Evolutionary conservation across 106 monocot genomes (phyloP).

Genomic region (Iris macrosiphon): DNA sequence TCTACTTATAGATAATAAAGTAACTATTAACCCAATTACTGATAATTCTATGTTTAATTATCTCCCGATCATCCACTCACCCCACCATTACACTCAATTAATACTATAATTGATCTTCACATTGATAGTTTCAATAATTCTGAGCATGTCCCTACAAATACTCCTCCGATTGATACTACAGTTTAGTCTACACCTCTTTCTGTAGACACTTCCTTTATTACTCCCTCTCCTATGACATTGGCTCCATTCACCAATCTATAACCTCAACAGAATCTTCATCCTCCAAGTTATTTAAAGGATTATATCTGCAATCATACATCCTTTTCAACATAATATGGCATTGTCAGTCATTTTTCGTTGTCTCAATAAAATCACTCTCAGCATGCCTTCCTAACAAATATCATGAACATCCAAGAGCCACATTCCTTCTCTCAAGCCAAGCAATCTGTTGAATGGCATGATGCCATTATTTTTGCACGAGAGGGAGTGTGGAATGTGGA

Average conservation of each 20-base stretch:
- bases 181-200: not conserved
- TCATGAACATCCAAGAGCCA: not conserved
- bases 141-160: not conserved
- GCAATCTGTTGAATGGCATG: not conserved
- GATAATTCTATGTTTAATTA: not conserved
- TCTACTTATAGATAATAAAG: not conserved
- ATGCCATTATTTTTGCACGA: too few relatives aligned
- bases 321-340: not conserved
- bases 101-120: not conserved
- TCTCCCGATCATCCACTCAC: too few relatives aligned
- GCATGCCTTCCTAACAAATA: not conserved
- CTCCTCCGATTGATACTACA: not conserved
- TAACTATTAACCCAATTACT: not conserved
- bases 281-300: not conserved
- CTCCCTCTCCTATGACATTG: not conserved
- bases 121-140: not conserved
- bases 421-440: not conserved
- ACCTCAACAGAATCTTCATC: not conserved
- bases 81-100: not conserved
- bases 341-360: not conserved
- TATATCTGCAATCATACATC: not conserved
- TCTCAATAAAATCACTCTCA: not conserved
- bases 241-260: not conserved
- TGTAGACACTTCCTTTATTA: not conserved
- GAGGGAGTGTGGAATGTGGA: too few relatives aligned